Evolutionary conservation across 768 basidiomycete species (phyloP).

Genomic region (Mycena belliarum): DNA sequence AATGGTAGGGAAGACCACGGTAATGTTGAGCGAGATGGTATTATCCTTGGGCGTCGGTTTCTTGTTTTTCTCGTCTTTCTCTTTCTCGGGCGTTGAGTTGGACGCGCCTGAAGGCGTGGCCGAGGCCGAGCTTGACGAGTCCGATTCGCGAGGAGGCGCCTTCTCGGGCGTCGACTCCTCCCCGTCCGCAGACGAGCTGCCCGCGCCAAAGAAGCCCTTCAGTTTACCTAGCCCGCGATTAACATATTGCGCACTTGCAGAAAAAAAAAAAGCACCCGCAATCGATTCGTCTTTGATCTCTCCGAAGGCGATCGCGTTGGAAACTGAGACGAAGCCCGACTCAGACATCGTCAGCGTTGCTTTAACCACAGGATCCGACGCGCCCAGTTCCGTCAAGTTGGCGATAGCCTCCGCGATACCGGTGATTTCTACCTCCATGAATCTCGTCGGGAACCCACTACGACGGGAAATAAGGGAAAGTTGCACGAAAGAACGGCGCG

Average conservation of each 20-base stretch:
- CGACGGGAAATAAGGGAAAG: slow-evolving; percentile 6
- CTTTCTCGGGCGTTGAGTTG: slow-evolving; percentile 37
- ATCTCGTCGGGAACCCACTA: slow-evolving; percentile 72
- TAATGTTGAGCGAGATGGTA: slow-evolving; percentile 68
- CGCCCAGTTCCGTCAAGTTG: slow-evolving; percentile 84
- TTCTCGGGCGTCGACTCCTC: slow-evolving; percentile 42
- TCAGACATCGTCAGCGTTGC: slow-evolving; percentile 82
- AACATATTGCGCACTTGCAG: slow-evolving; percentile 6
- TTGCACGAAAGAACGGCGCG: neutral
- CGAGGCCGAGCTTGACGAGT: slow-evolving; percentile 32
- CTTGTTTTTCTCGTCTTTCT: slow-evolving; percentile 33
- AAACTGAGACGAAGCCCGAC: slow-evolving; percentile 81
- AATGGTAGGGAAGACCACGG: slow-evolving; percentile 62
- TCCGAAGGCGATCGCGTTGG: slow-evolving; percentile 76
- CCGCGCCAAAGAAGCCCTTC: slow-evolving; percentile 82
- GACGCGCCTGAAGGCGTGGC: slow-evolving; percentile 42
- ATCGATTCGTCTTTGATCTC: slow-evolving; percentile 82
- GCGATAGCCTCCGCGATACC: slow-evolving; percentile 76
- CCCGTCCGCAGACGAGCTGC: slow-evolving; percentile 42
- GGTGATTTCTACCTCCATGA: slow-evolving; percentile 70
- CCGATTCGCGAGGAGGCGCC: slow-evolving; percentile 44
- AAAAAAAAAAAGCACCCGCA: slow-evolving; percentile 48
- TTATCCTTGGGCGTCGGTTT: slow-evolving; percentile 47
- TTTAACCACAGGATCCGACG: slow-evolving; percentile 82
- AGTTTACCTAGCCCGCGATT: slow-evolving; percentile 60